Conservation (phyloP, 495 filamentous ascomycete species). For the Penicillium subrubescens region DNA sequence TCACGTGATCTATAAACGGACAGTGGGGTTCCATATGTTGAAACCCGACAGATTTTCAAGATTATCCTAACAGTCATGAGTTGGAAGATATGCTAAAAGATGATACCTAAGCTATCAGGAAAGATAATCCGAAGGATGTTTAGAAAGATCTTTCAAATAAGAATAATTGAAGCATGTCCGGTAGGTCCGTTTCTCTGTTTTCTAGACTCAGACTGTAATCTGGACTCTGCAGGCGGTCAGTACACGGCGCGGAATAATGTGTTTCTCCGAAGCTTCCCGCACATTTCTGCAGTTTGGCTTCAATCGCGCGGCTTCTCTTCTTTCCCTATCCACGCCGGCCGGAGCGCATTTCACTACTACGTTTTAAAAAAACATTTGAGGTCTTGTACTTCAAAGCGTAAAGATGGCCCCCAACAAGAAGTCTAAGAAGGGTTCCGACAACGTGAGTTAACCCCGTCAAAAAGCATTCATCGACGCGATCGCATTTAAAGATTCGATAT, state of each 20-base stretch:
- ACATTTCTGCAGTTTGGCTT: constrained; percentile 16
- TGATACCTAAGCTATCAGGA: too few species aligned
- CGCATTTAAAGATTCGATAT: background rate
- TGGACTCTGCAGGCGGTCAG: background rate
- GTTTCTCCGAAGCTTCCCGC: background rate
- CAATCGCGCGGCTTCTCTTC: constrained; percentile 25
- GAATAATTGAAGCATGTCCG: too few species aligned
- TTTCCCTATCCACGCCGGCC: constrained; percentile 32
- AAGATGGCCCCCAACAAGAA: constrained; percentile 94
- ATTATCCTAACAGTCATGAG: too few species aligned
- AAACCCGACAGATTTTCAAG: too few species aligned
- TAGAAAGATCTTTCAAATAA: too few species aligned
- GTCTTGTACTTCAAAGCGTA: constrained; percentile 45
- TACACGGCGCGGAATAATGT: constrained; percentile 11
- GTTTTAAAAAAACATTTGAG: constrained; percentile 24
- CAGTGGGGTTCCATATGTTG: too few species aligned
- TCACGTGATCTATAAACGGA: too few species aligned
- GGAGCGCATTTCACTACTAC: constrained; percentile 39
- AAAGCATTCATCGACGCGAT: background rate
- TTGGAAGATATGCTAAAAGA: too few species aligned
- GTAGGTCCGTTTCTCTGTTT: too few species aligned
- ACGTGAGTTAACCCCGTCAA: constrained; percentile 29
- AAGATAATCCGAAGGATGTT: too few species aligned
- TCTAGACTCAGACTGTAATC: too few species aligned
- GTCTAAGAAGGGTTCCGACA: constrained; percentile 88